Conservation (phyloP, 2,329 filamentous ascomycete species). For the Colletotrichum somersetense region DNA sequence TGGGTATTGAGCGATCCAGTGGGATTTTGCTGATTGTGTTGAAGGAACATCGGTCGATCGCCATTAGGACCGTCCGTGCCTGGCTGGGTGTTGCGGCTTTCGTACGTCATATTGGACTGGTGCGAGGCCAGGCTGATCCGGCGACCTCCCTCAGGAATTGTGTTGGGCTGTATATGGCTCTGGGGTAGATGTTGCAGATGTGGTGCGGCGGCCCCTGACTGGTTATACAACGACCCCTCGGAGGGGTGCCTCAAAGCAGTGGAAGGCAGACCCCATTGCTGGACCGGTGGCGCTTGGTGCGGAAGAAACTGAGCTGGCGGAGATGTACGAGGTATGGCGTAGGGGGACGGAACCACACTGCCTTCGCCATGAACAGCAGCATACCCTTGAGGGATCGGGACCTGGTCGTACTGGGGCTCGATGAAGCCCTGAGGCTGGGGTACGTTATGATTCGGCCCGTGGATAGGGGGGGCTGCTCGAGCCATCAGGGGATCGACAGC, state of each 20-base stretch:
- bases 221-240: slow-evolving; percentile 20
- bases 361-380: slow-evolving; percentile 54
- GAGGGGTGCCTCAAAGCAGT: slow-evolving; percentile 25
- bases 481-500: slow-evolving; percentile 14
- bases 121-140: slow-evolving; percentile 32
- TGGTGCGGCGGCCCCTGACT: slow-evolving; percentile 2
- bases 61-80: neutral
- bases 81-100: slow-evolving; percentile 8
- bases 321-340: slow-evolving; percentile 45
- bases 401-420: slow-evolving; percentile 53
- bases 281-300: slow-evolving; percentile 32
- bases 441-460: neutral
- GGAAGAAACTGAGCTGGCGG: slow-evolving; percentile 37
- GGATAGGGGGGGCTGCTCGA: neutral
- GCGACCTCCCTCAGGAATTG: slow-evolving; percentile 14
- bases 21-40: slow-evolving; percentile 11
- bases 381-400: slow-evolving; percentile 56
- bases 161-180: slow-evolving; percentile 6
- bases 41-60: neutral
- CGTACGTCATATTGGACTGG: slow-evolving; percentile 19
- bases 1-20: neutral
- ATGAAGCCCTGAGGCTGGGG: slow-evolving; percentile 16
- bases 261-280: slow-evolving; percentile 36
- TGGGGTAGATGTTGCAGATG: slow-evolving; percentile 30
- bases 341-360: slow-evolving; percentile 47